Conservation (phyloP, 2,329 filamentous ascomycete species). For the Neopestalotiopsis clavispora region DNA sequence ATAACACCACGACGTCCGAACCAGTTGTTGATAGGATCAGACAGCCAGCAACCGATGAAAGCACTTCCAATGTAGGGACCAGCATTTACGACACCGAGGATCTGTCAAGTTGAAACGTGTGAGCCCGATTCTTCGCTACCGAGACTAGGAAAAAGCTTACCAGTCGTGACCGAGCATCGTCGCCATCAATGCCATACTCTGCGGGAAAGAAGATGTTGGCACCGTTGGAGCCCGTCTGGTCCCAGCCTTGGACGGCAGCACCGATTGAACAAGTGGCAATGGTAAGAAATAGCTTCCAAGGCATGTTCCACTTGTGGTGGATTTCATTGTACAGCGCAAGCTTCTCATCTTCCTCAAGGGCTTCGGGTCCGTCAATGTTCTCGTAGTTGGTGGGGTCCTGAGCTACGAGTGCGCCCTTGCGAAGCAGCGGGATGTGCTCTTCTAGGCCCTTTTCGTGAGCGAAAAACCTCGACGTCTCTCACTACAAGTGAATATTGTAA, state of each 20-base stretch:
- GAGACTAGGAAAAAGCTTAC: constrained; percentile 24
- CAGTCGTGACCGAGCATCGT: constrained; percentile 30
- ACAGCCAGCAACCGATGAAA: constrained; percentile 60
- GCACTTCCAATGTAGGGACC: constrained; percentile 51
- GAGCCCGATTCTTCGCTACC: not conserved
- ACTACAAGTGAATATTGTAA: constrained; percentile 30
- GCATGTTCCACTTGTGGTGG: constrained; percentile 71
- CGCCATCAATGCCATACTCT: constrained; percentile 53
- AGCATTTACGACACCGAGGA: constrained; percentile 63
- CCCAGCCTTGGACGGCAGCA: constrained; percentile 74
- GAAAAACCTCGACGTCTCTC: constrained; percentile 64
- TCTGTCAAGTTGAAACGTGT: constrained; percentile 29
- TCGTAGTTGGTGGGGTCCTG: constrained; percentile 71
- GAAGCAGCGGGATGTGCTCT: constrained; percentile 62
- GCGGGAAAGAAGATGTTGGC: constrained; percentile 66
- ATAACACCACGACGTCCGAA: constrained; percentile 72
- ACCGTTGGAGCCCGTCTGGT: constrained; percentile 68
- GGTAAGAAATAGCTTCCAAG: constrained; percentile 66
- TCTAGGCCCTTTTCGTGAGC: constrained; percentile 62
- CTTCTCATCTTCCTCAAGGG: constrained; percentile 65
- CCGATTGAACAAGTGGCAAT: constrained; percentile 72
- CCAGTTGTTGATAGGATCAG: constrained; percentile 64
- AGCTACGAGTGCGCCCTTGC: constrained; percentile 75
- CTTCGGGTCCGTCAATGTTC: constrained; percentile 58
- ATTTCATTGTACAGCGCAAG: constrained; percentile 64